Percentiles rank a stretch among this genome's conserved stretches.
Evolutionary conservation across 768 basidiomycete genomes (phyloP).

Genomic region (Termitomyces eurrhizus): DNA sequence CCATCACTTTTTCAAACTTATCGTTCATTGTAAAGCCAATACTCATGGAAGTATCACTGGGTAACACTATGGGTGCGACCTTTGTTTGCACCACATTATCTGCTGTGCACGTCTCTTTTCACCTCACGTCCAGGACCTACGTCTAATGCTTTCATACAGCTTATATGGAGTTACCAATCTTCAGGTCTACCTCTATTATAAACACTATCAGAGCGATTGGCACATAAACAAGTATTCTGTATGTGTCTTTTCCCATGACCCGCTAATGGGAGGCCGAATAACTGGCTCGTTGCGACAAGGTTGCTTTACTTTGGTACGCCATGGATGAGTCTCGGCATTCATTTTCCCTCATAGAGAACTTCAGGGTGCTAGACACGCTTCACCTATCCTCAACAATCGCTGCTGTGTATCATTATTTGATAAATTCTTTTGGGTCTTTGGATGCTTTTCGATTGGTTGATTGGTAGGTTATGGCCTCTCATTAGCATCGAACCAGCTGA

Average conservation of each 20-base stretch:
- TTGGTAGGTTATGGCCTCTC: constrained; percentile 8
- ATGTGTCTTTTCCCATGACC: not conserved
- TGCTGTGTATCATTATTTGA: constrained; percentile 25
- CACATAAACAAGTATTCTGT: constrained; percentile 19
- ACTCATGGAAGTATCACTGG: constrained; percentile 15
- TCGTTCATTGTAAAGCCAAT: too few species aligned
- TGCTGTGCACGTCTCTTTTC: constrained; percentile 20
- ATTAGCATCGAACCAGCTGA: not conserved
- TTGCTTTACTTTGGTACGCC: constrained; percentile 20
- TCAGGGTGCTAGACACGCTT: constrained; percentile 21
- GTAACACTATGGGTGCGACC: constrained; percentile 26
- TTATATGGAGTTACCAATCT: constrained; percentile 19
- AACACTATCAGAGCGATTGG: constrained; percentile 21
- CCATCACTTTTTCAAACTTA: not conserved
- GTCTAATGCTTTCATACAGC: not conserved
- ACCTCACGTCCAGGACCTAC: too few species aligned
- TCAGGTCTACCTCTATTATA: constrained; percentile 21
- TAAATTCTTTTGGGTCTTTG: constrained; percentile 21
- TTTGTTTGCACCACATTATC: constrained; percentile 23
- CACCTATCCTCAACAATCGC: constrained; percentile 23
- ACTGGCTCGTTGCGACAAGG: constrained; percentile 7
- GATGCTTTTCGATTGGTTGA: constrained; percentile 11
- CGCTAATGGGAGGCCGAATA: not conserved
- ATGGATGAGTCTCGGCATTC: not conserved
- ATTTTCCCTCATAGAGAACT: not conserved